Conservation (phyloP, 2,329 filamentous ascomycete species). For the Sphaerulina vaccinii region DNA sequence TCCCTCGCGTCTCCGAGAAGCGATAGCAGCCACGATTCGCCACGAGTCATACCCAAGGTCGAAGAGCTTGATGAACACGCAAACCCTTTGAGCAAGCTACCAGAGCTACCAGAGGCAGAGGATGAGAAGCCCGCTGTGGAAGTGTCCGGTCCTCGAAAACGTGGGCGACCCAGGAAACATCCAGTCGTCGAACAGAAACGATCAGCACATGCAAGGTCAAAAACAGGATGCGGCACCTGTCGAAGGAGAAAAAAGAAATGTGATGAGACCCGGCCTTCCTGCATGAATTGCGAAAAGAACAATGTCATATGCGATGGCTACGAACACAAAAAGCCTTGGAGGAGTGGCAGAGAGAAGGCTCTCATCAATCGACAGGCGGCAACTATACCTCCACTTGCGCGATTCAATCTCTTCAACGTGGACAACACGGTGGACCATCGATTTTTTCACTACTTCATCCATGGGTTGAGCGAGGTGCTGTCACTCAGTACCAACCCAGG, state of each 20-base stretch:
- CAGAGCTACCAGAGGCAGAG: slow-evolving; percentile 34
- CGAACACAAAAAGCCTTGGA: slow-evolving; percentile 82
- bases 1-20: slow-evolving; percentile 19
- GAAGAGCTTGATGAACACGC: slow-evolving; percentile 54
- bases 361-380: neutral
- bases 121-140: slow-evolving; percentile 35
- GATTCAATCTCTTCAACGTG: slow-evolving; percentile 71
- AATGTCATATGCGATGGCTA: slow-evolving; percentile 90
- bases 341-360: slow-evolving; percentile 72
- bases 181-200: slow-evolving; percentile 65
- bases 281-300: slow-evolving; percentile 89
- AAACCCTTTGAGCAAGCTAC: slow-evolving; percentile 37
- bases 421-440: slow-evolving; percentile 76
- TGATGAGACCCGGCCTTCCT: slow-evolving; percentile 50
- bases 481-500: slow-evolving; percentile 73
- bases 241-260: slow-evolving; percentile 62
- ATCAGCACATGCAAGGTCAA: slow-evolving; percentile 69
- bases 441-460: slow-evolving; percentile 81
- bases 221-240: slow-evolving; percentile 60
- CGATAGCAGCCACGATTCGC: slow-evolving; percentile 21
- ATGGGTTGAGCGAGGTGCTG: slow-evolving; percentile 73
- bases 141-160: slow-evolving; percentile 43
- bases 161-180: slow-evolving; percentile 81
- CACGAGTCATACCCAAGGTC: slow-evolving; percentile 48
- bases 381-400: slow-evolving; percentile 45